Base-by-base conservation (phyloP, 257 asterid species). In the Penstemon barbatus region DNA sequence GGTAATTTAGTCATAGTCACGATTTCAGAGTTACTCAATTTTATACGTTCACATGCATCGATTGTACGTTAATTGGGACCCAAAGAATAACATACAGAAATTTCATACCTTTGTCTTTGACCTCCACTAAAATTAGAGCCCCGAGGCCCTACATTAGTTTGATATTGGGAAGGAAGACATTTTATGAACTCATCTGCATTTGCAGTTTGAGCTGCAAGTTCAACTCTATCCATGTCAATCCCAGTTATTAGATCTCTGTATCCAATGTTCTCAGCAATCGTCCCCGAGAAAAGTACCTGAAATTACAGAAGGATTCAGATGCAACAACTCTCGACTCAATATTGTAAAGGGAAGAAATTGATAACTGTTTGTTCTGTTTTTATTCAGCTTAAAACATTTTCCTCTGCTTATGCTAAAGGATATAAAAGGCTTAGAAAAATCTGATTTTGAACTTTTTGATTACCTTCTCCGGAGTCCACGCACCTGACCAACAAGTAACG, bases 61-160 rank as follows among this genome's bases (percentile, higher is more conserved):
- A 5, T 11, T 12, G 4, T 18, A 54, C 9, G 42, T 41, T 49
- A 62, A 39, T 46, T 8, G 56, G 11, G 58, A 5, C 25, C 8
- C 57, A 5, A 48, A 57, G 33, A 25, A 45, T 25, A 61, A 51
- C 36, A 7, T 25, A 51, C 53, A 64, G 15, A 53, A 58, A 58
- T 13, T 13, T 5, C 75, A 57, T 66, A 84, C 98, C 97, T 85
- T 82, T 92, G 98, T 81, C 80, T 85, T 75, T 92, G 97, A 75
- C 98, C 98, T 61, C 97, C 98, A 76, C 98, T 90, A 64, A 92
- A 81, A 66, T 72, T 79, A 53, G 98, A 85, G 51, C 98, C 98
- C 82, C 96, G 74, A n/a, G 97, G 97, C 56, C 95, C 98, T 49
- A 90, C 91, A 65, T 44, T 69, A 59, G 95, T 77, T 68, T 75